Evolutionary conservation across 2,329 filamentous ascomycete species (phyloP).

Genomic region (Mycosphaerella arachidis): DNA sequence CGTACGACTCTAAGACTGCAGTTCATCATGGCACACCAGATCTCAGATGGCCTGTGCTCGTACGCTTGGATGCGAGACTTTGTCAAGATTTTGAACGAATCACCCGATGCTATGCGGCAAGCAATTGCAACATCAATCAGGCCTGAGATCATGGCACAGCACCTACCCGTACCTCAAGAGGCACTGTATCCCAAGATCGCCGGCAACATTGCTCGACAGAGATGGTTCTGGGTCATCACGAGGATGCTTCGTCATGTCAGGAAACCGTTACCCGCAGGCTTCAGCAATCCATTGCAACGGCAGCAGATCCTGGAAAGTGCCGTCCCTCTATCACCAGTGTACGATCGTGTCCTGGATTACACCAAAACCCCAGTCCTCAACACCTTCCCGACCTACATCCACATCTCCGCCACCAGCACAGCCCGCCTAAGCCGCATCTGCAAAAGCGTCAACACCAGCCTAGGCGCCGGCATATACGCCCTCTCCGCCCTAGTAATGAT

Average conservation of each 20-base stretch:
- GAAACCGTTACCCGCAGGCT: constrained; percentile 37
- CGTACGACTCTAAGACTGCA: constrained; percentile 34
- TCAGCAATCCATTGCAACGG: constrained; percentile 40
- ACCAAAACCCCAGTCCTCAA: constrained; percentile 35
- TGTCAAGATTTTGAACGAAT: constrained; percentile 34
- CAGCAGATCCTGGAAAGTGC: constrained; percentile 8
- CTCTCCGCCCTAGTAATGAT: constrained; percentile 46
- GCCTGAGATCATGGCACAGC: constrained; percentile 23
- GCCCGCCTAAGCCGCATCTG: constrained; percentile 37
- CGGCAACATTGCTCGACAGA: constrained; percentile 37
- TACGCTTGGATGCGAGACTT: constrained; percentile 43
- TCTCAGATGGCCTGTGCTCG: constrained; percentile 40
- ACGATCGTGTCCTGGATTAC: constrained; percentile 39
- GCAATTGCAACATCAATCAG: constrained; percentile 20
- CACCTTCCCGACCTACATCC: constrained; percentile 31
- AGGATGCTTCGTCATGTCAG: constrained; percentile 42
- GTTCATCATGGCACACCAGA: constrained; percentile 42
- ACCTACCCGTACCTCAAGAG: constrained; percentile 44
- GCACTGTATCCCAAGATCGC: constrained; percentile 41
- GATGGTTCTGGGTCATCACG: constrained; percentile 47
- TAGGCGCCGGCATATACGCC: constrained; percentile 46
- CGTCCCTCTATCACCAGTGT: constrained; percentile 30
- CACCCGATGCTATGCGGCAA: constrained; percentile 20
- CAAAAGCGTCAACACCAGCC: constrained; percentile 35
- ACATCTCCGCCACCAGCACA: constrained; percentile 33